Base-by-base conservation (phyloP, 2,329 filamentous ascomycete genomes). In the Calonectria henricotiae region DNA sequence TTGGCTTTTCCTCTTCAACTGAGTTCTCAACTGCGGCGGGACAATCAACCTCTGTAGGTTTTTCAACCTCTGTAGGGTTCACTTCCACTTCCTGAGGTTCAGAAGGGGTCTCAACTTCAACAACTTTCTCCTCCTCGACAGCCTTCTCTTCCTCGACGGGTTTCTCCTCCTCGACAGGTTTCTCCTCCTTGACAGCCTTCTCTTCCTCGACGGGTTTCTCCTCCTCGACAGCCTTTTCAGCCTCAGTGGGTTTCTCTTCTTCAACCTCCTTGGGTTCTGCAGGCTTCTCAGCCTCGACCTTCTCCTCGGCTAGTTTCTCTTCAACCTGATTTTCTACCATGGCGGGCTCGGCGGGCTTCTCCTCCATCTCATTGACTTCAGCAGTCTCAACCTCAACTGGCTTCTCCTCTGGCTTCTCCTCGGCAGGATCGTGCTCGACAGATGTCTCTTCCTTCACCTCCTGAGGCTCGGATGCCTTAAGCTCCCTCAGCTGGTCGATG, bases 401-500 rank as follows among this genome's bases (percentile, higher is more conserved):
- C 63, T 64, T 47, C 13, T 30, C 32, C 17, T 58, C 46, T 20
- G 20, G 20, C 37, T 63, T 37, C 13, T 30, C 32, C 17, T 58
- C 46, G 20, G 25, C 35, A 6, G 13, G 15, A 35, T 65, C 61
- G 11, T 17, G 35, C 12, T 62, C 70, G 3, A 13, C 46, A 8
- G 47, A 37, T 3, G 9, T 8, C 55, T 60, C 35, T 35, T 65
- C 66, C 4, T 47, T 41, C 11, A 20, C 20, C 35, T 43, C 46
- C 35, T 46, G 8, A 11, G 44, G 15, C 44, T 67, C 58, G 30
- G 46, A 12, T 3, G 25, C 12, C 47, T 68, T 17, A 43, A 37
- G 2, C 11, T 55, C 51, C 68, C 68, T 65, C 12, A 51, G 23
- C 35, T 65, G 49, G 7, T 32, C 47, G 37, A 55, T 55, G 23